These are phyloP conservation scores for Tardiomyces blankii DNA, from an alignment of 1,139 yeast genomes.

Conservation along the genomic window DNA sequence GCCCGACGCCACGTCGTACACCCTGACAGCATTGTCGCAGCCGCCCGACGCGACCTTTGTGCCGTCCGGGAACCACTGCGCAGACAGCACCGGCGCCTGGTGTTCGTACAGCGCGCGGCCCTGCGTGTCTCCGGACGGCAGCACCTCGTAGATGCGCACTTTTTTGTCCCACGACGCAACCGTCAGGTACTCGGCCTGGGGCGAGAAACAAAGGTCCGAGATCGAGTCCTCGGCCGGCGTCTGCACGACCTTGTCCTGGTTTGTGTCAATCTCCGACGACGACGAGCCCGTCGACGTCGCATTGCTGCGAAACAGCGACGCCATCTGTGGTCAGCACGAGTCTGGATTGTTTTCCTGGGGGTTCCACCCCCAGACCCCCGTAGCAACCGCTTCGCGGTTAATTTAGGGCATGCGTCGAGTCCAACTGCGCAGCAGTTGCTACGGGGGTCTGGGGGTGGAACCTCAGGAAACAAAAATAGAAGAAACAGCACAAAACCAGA, in stretches of 20 bases:
- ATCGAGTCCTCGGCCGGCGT: slow-evolving; percentile 91
- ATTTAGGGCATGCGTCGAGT: too few relatives aligned
- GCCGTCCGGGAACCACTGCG: slow-evolving; percentile 83
- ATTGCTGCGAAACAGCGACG: background rate
- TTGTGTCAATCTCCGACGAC: slow-evolving; percentile 2
- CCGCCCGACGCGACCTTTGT: slow-evolving; percentile 85
- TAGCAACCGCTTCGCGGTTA: too few relatives aligned
- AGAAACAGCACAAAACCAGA: too few relatives aligned
- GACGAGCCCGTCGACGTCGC: background rate
- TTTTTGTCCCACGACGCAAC: slow-evolving; percentile 94
- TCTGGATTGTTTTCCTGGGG: too few relatives aligned
- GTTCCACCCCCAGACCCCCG: too few relatives aligned
- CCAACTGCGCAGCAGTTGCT: too few relatives aligned
- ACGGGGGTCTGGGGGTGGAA: too few relatives aligned
- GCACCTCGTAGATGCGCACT: slow-evolving; percentile 83
- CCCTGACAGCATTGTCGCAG: slow-evolving; percentile 77
- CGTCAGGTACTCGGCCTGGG: slow-evolving; percentile 73
- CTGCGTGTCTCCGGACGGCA: slow-evolving; percentile 55
- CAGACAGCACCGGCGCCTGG: slow-evolving; percentile 74
- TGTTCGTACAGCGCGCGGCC: slow-evolving; percentile 89
- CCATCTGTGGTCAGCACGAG: background rate
- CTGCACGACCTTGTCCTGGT: slow-evolving; percentile 28
- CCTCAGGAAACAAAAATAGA: too few relatives aligned
- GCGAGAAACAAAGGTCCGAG: slow-evolving; percentile 81
- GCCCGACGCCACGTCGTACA: slow-evolving; percentile 74